Base-by-base conservation (phyloP, 2,329 filamentous ascomycete species). In the Pseudogymnoascus sp. region DNA sequence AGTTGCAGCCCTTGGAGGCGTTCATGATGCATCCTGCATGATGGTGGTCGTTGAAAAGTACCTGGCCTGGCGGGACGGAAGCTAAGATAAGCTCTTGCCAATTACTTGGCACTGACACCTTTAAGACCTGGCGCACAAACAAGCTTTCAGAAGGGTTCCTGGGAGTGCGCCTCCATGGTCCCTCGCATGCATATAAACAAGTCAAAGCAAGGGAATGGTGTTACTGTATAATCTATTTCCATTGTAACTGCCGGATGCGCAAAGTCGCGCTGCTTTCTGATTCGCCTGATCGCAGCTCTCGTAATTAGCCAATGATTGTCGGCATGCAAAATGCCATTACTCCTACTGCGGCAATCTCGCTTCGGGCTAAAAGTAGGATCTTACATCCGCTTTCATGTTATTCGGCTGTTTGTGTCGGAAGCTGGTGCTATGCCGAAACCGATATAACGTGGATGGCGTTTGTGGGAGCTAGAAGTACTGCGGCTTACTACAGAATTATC, bases 11-110 rank as follows among this genome's bases (percentile, higher is more conserved):
- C 24, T 7, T n/a, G n/a, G 11, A 10, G 11, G 8, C 21, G 21
- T 26, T 26, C 44, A 50, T 50, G 44, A 31, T 13, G 11, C 44
- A 31, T 31, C 44, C 8, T 6, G n/a, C 29, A 50, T 26, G 24
- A 50, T 4, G 13, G 4, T 31, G 2, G n/a, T 15, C 44, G n/a
- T 50, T 50, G 44, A 31, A 50, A 17, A 11, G 21, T 21, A 7
- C 1, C 4, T 15, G 44, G 26, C 7, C 24, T 31, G 13, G 26
- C 13, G 24, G 41, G 44, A 50, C 44, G 44, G 44, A 50, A 29
- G 13, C 44, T 31, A 50, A 50, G 44, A 50, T 50, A 50, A 50
- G 44, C 44, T 50, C 44, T 29, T 31, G 44, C 44, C 44, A 50
- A 50, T 50, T 50, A 10, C 44, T 50, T 50, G 44, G 44, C 44